Base-by-base conservation (phyloP, 2,329 filamentous ascomycete genomes). In the Neonectria coccinea region DNA sequence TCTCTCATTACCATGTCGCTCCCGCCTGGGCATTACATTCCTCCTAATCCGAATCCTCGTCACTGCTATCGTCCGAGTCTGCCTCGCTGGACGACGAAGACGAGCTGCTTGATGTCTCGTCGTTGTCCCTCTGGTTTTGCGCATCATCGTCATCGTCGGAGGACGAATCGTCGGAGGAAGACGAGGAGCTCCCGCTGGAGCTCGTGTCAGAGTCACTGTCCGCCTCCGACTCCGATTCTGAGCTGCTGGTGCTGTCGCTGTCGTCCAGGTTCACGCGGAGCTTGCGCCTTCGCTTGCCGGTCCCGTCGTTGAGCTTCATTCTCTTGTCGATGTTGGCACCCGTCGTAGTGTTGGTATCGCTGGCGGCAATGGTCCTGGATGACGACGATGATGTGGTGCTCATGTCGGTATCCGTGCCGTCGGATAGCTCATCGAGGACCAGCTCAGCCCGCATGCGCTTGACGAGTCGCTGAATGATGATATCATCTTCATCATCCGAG, bases 401-500 rank as follows among this genome's bases (percentile, higher is more conserved):
- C 41, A 70, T 59, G 64, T 78, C 77, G 51, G 77, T 80, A 58
- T 83, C 80, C 22, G 81, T 83, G 53, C 79, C 80, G 56, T 85
- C 84, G 1, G 81, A 83, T n/a, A 90, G 78, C 71, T 87, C 84
- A 33, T 83, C 83, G 36, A 88, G 69, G 31, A 90, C 81, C 67
- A 83, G 81, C 75, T 90, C 88, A 9, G 88, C 85, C 33, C 88
- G 86, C 81, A 89, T 88, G 58, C 88, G 85, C 80, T 88, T 89
- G 50, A 88, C 82, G 56, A 89, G 80, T 27, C 88, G 84, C 61
- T 80, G 79, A 65, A 85, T 83, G 76, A 90, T 82, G 45, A 82
- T 80, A 45, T 80, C 74, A 56, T 80, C 81, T 60, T 88, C 85
- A 11, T n/a, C 18, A 25, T 83, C 78, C 14, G 84, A 80, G 59